Base-by-base conservation (phyloP, 345 rosid genomes). In the Salix suchowensis region DNA sequence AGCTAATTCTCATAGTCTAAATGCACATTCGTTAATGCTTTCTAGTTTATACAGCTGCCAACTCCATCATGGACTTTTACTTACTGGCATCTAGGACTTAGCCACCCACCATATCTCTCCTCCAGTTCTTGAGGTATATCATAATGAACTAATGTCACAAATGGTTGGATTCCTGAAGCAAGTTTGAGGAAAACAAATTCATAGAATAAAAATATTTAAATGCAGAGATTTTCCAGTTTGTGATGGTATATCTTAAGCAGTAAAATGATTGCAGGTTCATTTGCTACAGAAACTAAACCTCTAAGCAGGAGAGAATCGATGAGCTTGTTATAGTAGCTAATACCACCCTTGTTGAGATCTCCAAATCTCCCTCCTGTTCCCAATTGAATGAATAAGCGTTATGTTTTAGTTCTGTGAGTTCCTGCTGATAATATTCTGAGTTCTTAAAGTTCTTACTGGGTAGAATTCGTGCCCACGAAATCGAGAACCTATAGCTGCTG, bases 381-480 rank as follows among this genome's bases (percentile, higher is more conserved):
- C 67, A 74, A 21, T n/a, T 28, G 69, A 67, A 14, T 46, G 46
- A 46, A 40, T 28, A 23, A 68, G 32, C 37, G 68, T 76, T 52
- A 28, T 18, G n/a, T 11, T 30, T 3, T 24, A 13, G 15, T 73
- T 21, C 32, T 12, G 30, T 21, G 15, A 18, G 13, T 15, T 28
- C 36, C 14, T 36, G 14, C 0, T 28, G 19, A 44, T 26, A 44
- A 26, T 48, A 15, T 10, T 13, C 4, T 24, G 19, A 66, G 23
- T 72, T 44, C 74, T 6, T 36, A n/a, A 46, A 64, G 23, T 64
- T 64, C 91, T 84, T 77, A 94, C 98, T 83, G 4, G 98, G 93
- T 77, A 94, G 85, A 72, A 92, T 65, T 83, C 97, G 81, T 9
- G 97, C 88, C 98, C 96, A 90, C 28, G 98, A 91, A 68, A 91